phyloP scores from a whole-genome alignment of 2,329 filamentous ascomycete species.

The Sporothrix protearum region DNA sequence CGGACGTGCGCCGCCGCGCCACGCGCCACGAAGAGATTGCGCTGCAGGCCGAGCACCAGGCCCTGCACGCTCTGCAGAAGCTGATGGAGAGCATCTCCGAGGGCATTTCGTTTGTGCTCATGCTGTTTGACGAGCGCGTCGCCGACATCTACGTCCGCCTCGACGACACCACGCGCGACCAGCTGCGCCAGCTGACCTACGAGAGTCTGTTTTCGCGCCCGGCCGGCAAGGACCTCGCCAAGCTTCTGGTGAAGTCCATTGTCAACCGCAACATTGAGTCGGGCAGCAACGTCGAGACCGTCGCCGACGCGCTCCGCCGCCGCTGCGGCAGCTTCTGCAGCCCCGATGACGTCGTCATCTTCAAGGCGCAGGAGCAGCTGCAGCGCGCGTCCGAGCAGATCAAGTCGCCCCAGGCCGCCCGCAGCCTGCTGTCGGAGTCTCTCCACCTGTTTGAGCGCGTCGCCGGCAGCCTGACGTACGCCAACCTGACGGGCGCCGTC shows the following conservation, averaged over 20 bases:
- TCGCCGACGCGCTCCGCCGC: constrained; percentile 87
- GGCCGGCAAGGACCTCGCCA: constrained; percentile 82
- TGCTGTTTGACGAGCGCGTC: constrained; percentile 90
- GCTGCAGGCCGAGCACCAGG: constrained; percentile 89
- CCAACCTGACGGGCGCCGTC: constrained; percentile 75
- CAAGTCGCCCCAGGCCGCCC: constrained; percentile 69
- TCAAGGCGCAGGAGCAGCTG: constrained; percentile 94
- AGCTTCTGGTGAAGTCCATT: constrained; percentile 92
- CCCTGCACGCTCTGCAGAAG: constrained; percentile 78
- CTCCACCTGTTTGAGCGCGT: constrained; percentile 85
- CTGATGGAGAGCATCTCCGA: constrained; percentile 90
- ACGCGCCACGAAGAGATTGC: constrained; percentile 89
- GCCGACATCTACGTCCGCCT: constrained; percentile 80
- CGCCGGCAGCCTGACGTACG: constrained; percentile 72
- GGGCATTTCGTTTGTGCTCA: constrained; percentile 91
- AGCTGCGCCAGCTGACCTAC: constrained; percentile 75
- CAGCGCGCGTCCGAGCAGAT: constrained; percentile 81
- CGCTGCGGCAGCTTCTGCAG: constrained; percentile 97
- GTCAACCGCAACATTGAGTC: constrained; percentile 97
- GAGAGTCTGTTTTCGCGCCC: constrained; percentile 79
- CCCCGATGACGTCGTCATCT: constrained; percentile 93
- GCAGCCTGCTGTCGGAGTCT: constrained; percentile 82
- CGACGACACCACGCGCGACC: constrained; percentile 64
- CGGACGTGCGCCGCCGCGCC: constrained; percentile 72
- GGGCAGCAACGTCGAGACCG: constrained; percentile 94